phyloP scores from a whole-genome alignment of 306 rosid species.

The Vigna angularis region DNA sequence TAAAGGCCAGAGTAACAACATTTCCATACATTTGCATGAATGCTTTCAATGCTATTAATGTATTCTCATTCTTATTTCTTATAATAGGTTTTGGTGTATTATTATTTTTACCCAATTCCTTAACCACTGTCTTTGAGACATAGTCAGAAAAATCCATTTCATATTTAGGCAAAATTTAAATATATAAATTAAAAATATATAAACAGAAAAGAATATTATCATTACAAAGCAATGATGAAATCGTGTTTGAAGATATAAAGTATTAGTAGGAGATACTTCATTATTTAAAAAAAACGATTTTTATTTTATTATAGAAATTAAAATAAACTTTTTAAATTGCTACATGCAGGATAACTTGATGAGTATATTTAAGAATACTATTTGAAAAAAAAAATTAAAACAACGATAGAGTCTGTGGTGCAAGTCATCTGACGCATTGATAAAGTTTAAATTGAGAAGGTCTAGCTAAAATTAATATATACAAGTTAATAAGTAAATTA shows the following conservation, averaged over 20 bases:
- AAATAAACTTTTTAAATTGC: neutral
- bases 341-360: neutral
- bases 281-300: neutral
- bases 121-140: neutral
- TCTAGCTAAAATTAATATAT: neutral
- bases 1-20: neutral
- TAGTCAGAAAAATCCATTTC: neutral
- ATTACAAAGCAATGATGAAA: neutral
- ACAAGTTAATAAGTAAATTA: neutral
- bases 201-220: neutral
- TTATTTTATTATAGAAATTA: neutral
- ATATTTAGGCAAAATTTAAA: neutral
- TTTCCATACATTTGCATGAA: neutral
- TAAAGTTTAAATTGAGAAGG: neutral
- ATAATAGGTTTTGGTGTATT: neutral
- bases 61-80: neutral
- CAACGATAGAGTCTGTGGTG: neutral
- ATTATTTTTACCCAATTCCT: neutral
- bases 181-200: neutral
- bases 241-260: neutral
- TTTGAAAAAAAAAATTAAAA: neutral
- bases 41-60: neutral
- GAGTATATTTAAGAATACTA: neutral
- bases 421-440: too few species aligned
- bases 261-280: neutral